Evolutionary conservation across 192 early-diverging fungal species (phyloP).

Genomic region (Glomus cerebriforme): DNA sequence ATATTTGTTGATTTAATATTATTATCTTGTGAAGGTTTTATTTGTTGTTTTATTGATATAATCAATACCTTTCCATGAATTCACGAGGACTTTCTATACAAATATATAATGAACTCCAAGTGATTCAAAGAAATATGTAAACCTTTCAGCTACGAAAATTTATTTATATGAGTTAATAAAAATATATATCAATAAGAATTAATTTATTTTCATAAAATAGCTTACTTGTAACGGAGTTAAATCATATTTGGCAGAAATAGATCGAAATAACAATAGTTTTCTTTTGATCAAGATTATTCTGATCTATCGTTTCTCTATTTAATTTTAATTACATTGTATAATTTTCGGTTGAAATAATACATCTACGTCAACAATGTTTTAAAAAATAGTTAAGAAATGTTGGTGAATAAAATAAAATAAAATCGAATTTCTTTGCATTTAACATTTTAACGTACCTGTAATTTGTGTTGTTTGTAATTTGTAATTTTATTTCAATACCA

Average conservation of each 20-base stretch:
- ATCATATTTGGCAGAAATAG: conserved; percentile 84
- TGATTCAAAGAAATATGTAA: conserved; percentile 75
- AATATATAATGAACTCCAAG: conserved; percentile 87
- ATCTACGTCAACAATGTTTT: conserved; percentile 67
- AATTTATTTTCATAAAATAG: too few relatives aligned
- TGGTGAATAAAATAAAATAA: conserved; percentile 22
- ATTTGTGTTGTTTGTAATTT: conserved; percentile 85
- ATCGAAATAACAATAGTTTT: conserved; percentile 80
- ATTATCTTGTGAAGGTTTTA: conserved; percentile 32
- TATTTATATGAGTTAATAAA: too few relatives aligned
- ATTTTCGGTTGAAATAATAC: conserved; percentile 97
- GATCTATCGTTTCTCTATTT: conserved; percentile 53
- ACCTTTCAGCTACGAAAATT: conserved; percentile 68
- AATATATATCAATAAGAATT: too few relatives aligned
- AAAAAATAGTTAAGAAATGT: too few relatives aligned
- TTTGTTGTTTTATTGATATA: conserved; percentile 37
- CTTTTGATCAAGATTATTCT: conserved; percentile 1
- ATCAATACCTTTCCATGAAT: conserved; percentile 80
- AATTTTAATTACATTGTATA: conserved; percentile 66
- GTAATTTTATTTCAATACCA: conserved; percentile 80
- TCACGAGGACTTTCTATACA: conserved; percentile 84
- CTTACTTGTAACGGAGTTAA: conserved; percentile 61
- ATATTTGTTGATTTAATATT: conserved; percentile 36
- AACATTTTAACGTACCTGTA: conserved; percentile 66
- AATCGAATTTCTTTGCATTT: neutral